Evolutionary conservation across 345 rosid genomes (phyloP).

Genomic region (Psidium guajava): DNA sequence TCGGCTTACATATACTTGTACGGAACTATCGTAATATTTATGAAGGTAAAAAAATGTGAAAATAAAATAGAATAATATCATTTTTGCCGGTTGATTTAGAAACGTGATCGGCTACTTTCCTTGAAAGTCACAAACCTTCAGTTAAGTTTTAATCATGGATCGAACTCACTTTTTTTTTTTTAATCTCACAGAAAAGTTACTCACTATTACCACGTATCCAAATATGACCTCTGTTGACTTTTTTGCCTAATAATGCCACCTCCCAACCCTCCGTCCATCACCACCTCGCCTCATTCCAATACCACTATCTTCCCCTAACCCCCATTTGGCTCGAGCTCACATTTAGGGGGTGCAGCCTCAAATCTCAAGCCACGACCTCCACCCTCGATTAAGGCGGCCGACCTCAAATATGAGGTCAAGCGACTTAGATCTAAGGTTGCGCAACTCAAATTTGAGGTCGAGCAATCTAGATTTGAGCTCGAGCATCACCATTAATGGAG

Average conservation of each 20-base stretch:
- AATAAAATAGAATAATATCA: neutral
- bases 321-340: neutral
- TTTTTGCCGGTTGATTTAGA: too few relatives aligned
- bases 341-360: neutral
- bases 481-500: neutral
- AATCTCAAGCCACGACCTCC: neutral
- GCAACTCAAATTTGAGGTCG: neutral
- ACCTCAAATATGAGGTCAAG: neutral
- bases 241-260: neutral
- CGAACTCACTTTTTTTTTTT: neutral
- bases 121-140: neutral
- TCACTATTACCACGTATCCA: neutral
- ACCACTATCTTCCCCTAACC: neutral
- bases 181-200: neutral
- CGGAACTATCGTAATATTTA: neutral
- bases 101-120: neutral
- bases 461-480: neutral
- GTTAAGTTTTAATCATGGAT: neutral
- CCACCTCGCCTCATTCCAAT: neutral
- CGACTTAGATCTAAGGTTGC: neutral
- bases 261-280: neutral
- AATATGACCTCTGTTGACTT: neutral
- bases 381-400: rapidly evolving
- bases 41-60: neutral
- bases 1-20: neutral